Evolutionary conservation across 306 rosid genomes (phyloP).

Genomic region (Fragaria nilgerrensis): DNA sequence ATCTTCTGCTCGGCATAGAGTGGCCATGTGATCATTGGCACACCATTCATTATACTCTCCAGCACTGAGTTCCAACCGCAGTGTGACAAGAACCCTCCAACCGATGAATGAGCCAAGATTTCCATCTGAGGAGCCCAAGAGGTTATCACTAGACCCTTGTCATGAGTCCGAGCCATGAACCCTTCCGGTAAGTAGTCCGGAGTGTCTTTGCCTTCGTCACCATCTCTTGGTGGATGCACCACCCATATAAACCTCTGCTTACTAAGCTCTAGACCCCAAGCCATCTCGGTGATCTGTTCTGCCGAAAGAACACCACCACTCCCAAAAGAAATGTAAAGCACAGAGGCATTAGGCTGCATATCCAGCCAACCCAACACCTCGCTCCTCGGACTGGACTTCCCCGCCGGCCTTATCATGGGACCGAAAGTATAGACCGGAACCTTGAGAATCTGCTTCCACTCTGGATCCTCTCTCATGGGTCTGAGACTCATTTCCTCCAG

Average conservation of each 20-base stretch:
- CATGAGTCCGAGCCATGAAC: conserved; percentile 31
- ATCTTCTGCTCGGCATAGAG: conserved; percentile 53
- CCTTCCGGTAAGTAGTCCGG: conserved; percentile 44
- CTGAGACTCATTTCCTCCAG: not conserved
- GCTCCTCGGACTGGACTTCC: not conserved
- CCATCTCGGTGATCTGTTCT: too few species aligned
- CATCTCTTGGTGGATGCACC: too few species aligned
- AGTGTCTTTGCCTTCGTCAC: not conserved
- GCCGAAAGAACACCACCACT: too few species aligned
- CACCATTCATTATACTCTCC: conserved; percentile 42
- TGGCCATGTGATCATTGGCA: conserved; percentile 56
- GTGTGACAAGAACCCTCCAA: conserved; percentile 49
- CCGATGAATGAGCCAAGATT: conserved; percentile 31
- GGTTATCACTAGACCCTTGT: conserved; percentile 19
- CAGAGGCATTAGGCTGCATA: conserved; percentile 39
- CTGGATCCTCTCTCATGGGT: conserved; percentile 27
- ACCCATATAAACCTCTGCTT: too few species aligned
- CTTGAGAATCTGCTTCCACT: conserved; percentile 11
- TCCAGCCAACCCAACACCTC: conserved; percentile 45
- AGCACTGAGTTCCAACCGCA: conserved; percentile 52
- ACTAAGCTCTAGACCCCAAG: too few species aligned
- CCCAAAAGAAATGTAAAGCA: conserved; percentile 59
- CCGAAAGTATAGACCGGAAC: conserved; percentile 44
- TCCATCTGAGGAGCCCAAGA: conserved; percentile 46
- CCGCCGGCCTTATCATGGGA: conserved; percentile 34